phyloP scores from a whole-genome alignment of 495 filamentous ascomycete genomes.

The Hypoxylon fuscum region DNA sequence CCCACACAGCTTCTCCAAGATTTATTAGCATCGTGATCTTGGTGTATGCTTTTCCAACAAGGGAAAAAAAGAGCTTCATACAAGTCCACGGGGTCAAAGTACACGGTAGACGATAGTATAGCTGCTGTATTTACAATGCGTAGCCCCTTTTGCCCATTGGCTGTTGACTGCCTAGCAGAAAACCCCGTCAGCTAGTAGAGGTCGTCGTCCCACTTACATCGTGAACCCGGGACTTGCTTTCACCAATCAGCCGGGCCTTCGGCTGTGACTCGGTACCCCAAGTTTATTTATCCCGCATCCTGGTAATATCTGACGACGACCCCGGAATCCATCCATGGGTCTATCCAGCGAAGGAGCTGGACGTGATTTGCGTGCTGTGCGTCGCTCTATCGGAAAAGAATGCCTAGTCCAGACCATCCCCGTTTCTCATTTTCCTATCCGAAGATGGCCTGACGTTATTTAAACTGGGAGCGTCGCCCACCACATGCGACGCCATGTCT shows the following conservation, averaged over 20 bases:
- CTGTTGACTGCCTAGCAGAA: neutral
- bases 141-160: neutral
- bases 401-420: constrained; percentile 7
- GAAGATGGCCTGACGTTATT: constrained; percentile 18
- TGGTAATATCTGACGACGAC: constrained; percentile 27
- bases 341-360: constrained; percentile 5
- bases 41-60: neutral
- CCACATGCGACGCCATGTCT: constrained; percentile 5
- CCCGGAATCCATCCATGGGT: constrained; percentile 13
- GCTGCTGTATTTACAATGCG: neutral
- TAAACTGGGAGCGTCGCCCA: constrained; percentile 16
- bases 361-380: constrained; percentile 11
- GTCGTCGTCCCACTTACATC: constrained; percentile 3
- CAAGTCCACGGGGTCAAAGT: neutral
- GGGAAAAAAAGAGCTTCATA: neutral
- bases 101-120: neutral
- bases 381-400: constrained; percentile 15
- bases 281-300: constrained; percentile 39
- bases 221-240: constrained; percentile 3
- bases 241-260: constrained; percentile 28
- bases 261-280: constrained; percentile 34
- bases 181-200: neutral
- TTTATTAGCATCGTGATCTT: constrained; percentile 4
- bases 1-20: constrained; percentile 34
- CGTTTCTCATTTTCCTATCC: constrained; percentile 3